Base-by-base conservation (phyloP, 805 yeast genomes). In the Nakazawaea ishiwadae region DNA sequence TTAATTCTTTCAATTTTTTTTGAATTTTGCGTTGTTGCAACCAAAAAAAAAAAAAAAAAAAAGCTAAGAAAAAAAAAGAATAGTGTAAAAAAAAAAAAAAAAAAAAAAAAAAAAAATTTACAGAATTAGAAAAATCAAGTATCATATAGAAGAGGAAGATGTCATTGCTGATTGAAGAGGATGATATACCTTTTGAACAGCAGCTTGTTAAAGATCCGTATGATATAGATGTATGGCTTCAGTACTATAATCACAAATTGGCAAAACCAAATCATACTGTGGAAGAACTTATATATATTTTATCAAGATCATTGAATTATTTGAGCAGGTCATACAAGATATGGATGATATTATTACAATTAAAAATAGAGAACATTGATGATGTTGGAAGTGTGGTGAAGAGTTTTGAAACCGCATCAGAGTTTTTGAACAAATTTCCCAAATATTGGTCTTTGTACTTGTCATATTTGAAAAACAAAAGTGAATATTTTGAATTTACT, bases 361-460 rank as follows among this genome's bases (percentile, higher is more conserved):
- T 71, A 19, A 55, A 81, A 19, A 46, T 65, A 0, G 56, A 54
- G 2, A 46, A 31, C 16, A 27, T 17, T 15, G 8, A 4, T 9
- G 14, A 12, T 15, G 12, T 11, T 11, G 15, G 11, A 6, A 23
- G 23, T 18, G 28, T 42, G 4, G 14, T 42, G 16, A 17, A 19
- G 16, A 37, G 75, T 15, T 83, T 75, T 54, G 74, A 73, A 34
- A 52, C 65, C 19, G 65, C 81, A 16, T 49, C 81, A 12, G 52
- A 58, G 17, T 44, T 67, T 27, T 52, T 77, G 41, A 50, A 54
- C 43, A 70, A 66, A 48, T 66, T 69, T 60, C 78, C 77, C 0
- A 49, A 62, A 28, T 40, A 79, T 4, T 81, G 88, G 87, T 44
- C 54, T 4, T 65, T 63, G 44, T 81, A 75, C 50, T 54, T 79